Base-by-base conservation (phyloP, 2,329 filamentous ascomycete genomes). In the Xylariaceae sp. region DNA sequence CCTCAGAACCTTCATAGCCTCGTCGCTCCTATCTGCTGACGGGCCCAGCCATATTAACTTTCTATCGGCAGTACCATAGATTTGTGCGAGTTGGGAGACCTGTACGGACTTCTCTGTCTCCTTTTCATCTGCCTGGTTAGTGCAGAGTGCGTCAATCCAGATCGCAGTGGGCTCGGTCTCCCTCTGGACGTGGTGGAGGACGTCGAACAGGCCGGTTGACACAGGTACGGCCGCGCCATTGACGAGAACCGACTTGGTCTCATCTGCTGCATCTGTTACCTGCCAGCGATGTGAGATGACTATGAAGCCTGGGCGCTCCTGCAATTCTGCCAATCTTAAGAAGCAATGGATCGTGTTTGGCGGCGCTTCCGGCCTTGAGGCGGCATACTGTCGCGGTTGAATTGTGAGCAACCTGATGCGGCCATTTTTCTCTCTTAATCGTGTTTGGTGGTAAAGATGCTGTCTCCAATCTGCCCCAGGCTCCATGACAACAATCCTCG, bases 131-230 rank as follows among this genome's bases (percentile, higher is more conserved):
- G 41, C 58, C 8, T 61, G 58, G 41, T 67, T 62, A 23, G 66
- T 62, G 40, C 66, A 68, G 7, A 68, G 48, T 13, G 63, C 61
- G 32, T 63, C 60, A 21, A 68, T 55, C 64, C 64, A 68, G 26
- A 67, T 32, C 0, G 54, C 54, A 6, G 53, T 45, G 0, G 61
- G 24, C 3, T 60, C 55, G 1, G 49, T 24, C 33, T 62, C 57
- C 26, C 46, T 44, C 35, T 62, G 62, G 3, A 60, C 7, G 18
- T 54, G 42, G 3, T 30, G n/a, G 1, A 64, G 49, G 5, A 61
- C 42, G 3, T 46, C 39, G 13, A 53, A 60, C 6, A 64, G 11
- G 18, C 57, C 50, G 3, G 50, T 20, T 6, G 60, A 58, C 6
- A 57, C 57, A 10, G 59, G 59, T 2, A 61, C 57, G 23, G 47